phyloP scores from a whole-genome alignment of 1,139 yeast genomes.

The Yamadazyma siamensis region DNA sequence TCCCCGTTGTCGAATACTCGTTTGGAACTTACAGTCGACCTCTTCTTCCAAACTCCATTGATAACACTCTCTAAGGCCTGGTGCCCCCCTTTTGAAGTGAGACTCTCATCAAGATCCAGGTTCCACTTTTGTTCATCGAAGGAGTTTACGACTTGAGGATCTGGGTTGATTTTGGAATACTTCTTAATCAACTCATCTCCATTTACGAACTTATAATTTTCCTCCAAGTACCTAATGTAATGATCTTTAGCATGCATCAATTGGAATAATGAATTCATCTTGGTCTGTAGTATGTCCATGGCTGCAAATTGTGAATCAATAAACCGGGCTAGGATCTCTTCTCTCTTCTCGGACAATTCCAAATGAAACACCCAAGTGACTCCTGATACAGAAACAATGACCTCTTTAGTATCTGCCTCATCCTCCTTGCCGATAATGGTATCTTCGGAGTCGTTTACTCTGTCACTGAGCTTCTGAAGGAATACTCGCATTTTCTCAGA shows the following conservation, averaged over 20 bases:
- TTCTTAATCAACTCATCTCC: constrained; percentile 32
- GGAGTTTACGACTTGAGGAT: constrained; percentile 3
- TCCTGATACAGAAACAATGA: neutral
- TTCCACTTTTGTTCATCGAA: constrained; percentile 11
- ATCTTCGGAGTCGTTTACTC: neutral
- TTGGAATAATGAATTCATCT: constrained; percentile 20
- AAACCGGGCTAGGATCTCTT: constrained; percentile 5
- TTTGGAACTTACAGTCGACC: too few relatives aligned
- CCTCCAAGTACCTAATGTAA: constrained; percentile 30
- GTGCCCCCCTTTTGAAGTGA: too few relatives aligned
- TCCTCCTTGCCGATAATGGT: neutral
- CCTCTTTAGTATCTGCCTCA: neutral
- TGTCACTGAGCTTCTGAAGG: constrained; percentile 3
- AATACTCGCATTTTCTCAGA: constrained; percentile 11
- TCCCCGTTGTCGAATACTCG: too few relatives aligned
- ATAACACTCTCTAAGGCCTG: too few relatives aligned
- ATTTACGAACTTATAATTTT: constrained; percentile 35
- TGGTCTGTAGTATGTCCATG: constrained; percentile 18
- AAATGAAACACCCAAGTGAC: constrained; percentile 24
- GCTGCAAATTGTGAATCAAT: constrained; percentile 9
- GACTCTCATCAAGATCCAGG: too few relatives aligned
- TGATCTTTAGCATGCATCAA: constrained; percentile 30
- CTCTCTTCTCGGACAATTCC: constrained; percentile 6
- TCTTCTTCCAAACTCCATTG: too few relatives aligned
- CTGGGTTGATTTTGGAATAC: constrained; percentile 19